Evolutionary conservation across 1,139 yeast genomes (phyloP), one percentile per base, ranked within the genome.

Genomic region (Zygosaccharomyces pseudobailii): DNA sequence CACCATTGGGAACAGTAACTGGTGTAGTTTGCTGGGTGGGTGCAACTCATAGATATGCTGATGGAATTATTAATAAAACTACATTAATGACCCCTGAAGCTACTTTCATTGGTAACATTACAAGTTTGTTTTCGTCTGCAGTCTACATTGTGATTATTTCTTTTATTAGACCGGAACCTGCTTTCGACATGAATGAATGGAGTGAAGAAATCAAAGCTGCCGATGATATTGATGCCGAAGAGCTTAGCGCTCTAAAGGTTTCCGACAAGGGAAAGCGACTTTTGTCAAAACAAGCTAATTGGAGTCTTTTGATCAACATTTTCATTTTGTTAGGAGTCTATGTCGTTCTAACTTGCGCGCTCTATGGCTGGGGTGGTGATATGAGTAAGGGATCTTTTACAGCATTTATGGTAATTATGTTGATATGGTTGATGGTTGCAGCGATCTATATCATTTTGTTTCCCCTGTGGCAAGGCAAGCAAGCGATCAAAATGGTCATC

Each of bases 1-100:
- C 79, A 3, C 71, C 78, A 5, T 54, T 75, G 32, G 79, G 79
- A 0, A 71, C 80, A 1, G 52, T 67, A 5, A 45, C 48, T 9
- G 48, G 48, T 6, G 42, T 45, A 3, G 48, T 42, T 10, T 45
- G 76, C 36, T 78, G 83, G 83, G 62, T 76, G 27, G 77, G 72
- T 4, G 61, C 71, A 10, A 68, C 76, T 32, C 42, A 45, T 25
- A 36, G 20, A 5, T 45, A 41, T 23, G 48, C 22, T 25, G 65
- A 61, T 36, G 70, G 69, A 5, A 51, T 47, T 3, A 55, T 66
- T 36, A 56, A 52, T 46, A 68, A 59, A 54, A 47, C 40, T 43
- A 60, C 71, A 0, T 47, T 70, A 20, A 61, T 59, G 62, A 57
- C 64, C 3, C 46, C 66, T 13, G 58, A 64, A 48, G 69, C 74